Evolutionary conservation across 768 basidiomycete species (phyloP).

Genomic region (Calocybe cyanea): DNA sequence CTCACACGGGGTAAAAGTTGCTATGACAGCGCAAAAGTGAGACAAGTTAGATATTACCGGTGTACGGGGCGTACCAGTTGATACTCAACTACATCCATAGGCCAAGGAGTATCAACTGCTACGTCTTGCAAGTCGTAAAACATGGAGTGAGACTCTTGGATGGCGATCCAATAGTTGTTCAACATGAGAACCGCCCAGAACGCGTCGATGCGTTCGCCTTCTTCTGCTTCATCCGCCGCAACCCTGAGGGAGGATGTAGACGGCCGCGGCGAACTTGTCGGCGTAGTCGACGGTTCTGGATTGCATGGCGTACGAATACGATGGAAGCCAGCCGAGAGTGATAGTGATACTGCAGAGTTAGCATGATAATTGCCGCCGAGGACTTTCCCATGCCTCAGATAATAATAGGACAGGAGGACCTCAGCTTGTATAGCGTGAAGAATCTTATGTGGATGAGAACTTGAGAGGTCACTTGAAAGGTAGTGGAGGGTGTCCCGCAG

Average conservation of each 20-base stretch:
- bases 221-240: conserved; percentile 19
- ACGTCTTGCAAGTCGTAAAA: conserved; percentile 32
- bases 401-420: conserved; percentile 50
- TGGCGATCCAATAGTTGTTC: conserved; percentile 44
- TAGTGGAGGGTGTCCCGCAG: conserved; percentile 37
- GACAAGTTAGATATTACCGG: background rate
- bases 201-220: conserved; percentile 29
- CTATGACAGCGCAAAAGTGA: conserved; percentile 4
- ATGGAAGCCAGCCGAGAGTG: conserved; percentile 33
- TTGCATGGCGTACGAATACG: conserved; percentile 19
- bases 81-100: conserved; percentile 19
- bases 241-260: conserved; percentile 26
- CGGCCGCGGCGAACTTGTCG: conserved; percentile 3
- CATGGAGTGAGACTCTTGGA: conserved; percentile 39
- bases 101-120: conserved; percentile 34
- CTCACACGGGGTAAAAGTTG: conserved; percentile 14
- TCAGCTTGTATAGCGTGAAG: conserved; percentile 46
- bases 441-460: conserved; percentile 35
- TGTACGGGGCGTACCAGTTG: conserved; percentile 5
- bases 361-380: conserved; percentile 48
- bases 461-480: conserved; percentile 32
- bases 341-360: conserved; percentile 42
- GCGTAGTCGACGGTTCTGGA: background rate
- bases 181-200: conserved; percentile 34
- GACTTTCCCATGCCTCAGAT: conserved; percentile 41